Conservation (phyloP, 495 filamentous ascomycete species). For the Aspergillus panamensis region DNA sequence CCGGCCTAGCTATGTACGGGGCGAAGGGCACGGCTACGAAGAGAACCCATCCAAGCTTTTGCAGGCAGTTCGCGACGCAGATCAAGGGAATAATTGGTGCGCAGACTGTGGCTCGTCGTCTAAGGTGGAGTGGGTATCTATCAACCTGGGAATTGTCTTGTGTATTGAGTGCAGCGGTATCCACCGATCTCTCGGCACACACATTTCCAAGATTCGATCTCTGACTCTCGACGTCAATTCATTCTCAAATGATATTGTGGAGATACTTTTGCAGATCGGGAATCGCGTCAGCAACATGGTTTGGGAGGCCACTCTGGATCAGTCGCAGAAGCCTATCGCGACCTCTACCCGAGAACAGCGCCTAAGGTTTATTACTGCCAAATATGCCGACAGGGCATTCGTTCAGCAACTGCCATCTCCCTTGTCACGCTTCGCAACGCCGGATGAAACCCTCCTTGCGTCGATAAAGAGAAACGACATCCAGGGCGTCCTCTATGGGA, state of each 20-base stretch:
- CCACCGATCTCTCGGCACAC: slow-evolving; percentile 92
- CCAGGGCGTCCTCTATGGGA: slow-evolving; percentile 82
- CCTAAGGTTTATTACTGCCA: slow-evolving; percentile 87
- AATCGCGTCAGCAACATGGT: slow-evolving; percentile 96
- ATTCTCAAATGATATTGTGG: slow-evolving; percentile 93
- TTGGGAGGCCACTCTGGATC: slow-evolving; percentile 85
- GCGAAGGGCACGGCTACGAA: slow-evolving; percentile 65
- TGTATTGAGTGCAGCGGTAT: slow-evolving; percentile 99
- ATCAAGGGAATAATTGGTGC: slow-evolving; percentile 91
- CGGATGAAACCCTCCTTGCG: slow-evolving; percentile 89
- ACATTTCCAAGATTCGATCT: slow-evolving; percentile 96
- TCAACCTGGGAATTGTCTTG: slow-evolving; percentile 92
- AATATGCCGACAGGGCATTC: slow-evolving; percentile 82
- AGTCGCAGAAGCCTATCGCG: slow-evolving; percentile 62
- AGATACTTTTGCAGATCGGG: slow-evolving; percentile 87
- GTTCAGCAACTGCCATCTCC: slow-evolving; percentile 75
- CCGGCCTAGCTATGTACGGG: slow-evolving; percentile 68
- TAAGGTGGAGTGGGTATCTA: slow-evolving; percentile 98
- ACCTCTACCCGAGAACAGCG: slow-evolving; percentile 83
- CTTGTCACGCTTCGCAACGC: slow-evolving; percentile 68
- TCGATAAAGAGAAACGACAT: slow-evolving; percentile 94
- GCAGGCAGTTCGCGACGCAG: slow-evolving; percentile 81
- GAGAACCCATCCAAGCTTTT: slow-evolving; percentile 82
- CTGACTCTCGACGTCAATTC: slow-evolving; percentile 92
- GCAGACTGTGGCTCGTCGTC: slow-evolving; percentile 88